Conservation (phyloP, 768 basidiomycete species). For the Tubosaeta sp. region DNA sequence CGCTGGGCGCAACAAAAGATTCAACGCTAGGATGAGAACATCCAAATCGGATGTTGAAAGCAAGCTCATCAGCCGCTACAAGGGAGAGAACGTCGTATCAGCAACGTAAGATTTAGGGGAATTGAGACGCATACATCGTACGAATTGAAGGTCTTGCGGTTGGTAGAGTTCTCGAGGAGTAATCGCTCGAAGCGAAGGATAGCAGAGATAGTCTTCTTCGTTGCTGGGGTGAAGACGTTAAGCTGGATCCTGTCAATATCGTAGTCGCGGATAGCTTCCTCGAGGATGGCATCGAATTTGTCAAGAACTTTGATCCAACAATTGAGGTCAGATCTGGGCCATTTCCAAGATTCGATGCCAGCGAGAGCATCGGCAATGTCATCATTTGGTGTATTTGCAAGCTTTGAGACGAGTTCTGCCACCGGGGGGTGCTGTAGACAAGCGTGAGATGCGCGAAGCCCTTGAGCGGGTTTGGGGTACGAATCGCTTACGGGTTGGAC, state of each 20-base stretch:
- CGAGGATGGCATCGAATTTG: slow-evolving; percentile 88
- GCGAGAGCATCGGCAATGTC: slow-evolving; percentile 67
- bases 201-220: slow-evolving; percentile 71
- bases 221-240: slow-evolving; percentile 68
- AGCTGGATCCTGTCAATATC: slow-evolving; percentile 81
- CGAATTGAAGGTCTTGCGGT: slow-evolving; percentile 91
- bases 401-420: slow-evolving; percentile 69
- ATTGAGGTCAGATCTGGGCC: slow-evolving; percentile 95
- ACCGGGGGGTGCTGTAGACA: slow-evolving; percentile 69
- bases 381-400: slow-evolving; percentile 62
- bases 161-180: slow-evolving; percentile 95
- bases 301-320: slow-evolving; percentile 96
- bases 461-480: neutral
- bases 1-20: slow-evolving; percentile 84
- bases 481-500: slow-evolving; percentile 63
- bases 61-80: slow-evolving; percentile 83
- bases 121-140: slow-evolving; percentile 78
- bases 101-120: neutral
- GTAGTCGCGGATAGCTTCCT: slow-evolving; percentile 77
- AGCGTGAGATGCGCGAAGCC: slow-evolving; percentile 8
- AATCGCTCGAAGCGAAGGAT: slow-evolving; percentile 87
- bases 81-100: slow-evolving; percentile 7
- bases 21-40: slow-evolving; percentile 76
- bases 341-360: slow-evolving; percentile 80
- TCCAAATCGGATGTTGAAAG: slow-evolving; percentile 88